These are phyloP conservation scores for Flueggea neowawraea DNA, from an alignment of 441 rosid genomes.

Conservation along the genomic window DNA sequence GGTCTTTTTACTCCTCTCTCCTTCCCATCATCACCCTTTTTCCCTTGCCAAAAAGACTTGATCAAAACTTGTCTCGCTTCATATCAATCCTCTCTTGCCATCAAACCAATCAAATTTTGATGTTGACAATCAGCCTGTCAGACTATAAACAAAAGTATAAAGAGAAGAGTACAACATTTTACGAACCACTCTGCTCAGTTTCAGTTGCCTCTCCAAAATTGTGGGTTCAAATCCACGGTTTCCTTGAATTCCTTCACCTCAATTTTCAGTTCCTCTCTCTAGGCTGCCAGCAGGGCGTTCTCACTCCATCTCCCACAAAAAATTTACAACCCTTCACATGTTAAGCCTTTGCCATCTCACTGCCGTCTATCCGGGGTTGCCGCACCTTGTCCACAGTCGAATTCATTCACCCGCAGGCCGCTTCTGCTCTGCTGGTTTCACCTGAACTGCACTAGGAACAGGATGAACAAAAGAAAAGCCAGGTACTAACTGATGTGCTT, in stretches of 20 bases:
- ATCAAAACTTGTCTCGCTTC: background rate
- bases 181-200: conserved; percentile 9
- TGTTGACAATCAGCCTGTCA: conserved; percentile 25
- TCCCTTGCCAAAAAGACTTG: background rate
- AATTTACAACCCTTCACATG: conserved; percentile 14
- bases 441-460: conserved; percentile 59
- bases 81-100: conserved; percentile 12
- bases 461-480: conserved; percentile 61
- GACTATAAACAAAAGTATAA: conserved; percentile 26
- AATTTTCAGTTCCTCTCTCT: conserved; percentile 6
- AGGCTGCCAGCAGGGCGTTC: conserved; percentile 14
- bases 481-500: conserved; percentile 53
- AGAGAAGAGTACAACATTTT: background rate
- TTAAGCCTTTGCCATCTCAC: background rate
- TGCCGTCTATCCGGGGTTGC: conserved; percentile 8
- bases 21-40: background rate
- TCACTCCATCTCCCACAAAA: conserved; percentile 10
- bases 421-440: conserved; percentile 82
- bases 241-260: conserved; percentile 1
- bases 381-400: background rate
- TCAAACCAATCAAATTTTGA: conserved; percentile 22
- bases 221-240: conserved; percentile 12
- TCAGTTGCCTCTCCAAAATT: conserved; percentile 18
- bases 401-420: conserved; percentile 81
- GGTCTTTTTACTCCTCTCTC: background rate